Conservation (phyloP, 2,329 filamentous ascomycete genomes). For the Penicillium nordicum region DNA sequence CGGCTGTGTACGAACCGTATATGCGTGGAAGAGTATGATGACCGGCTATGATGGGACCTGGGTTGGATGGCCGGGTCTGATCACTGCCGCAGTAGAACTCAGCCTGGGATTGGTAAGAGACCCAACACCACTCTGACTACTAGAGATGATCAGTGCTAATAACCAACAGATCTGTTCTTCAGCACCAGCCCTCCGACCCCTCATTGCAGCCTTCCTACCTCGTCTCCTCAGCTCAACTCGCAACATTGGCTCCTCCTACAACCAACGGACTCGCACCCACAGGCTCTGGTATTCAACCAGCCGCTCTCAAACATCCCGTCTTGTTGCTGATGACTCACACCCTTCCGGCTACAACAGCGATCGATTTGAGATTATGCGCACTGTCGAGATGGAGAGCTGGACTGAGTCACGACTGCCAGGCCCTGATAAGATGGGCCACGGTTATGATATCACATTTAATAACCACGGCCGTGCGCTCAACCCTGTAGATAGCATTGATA, state of each 20-base stretch:
- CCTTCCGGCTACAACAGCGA: conserved; percentile 20
- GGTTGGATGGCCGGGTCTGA: conserved; percentile 33
- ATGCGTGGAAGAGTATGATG: conserved; percentile 34
- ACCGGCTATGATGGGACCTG: conserved; percentile 35
- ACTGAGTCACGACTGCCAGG: conserved; percentile 23
- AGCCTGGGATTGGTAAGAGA: conserved; percentile 34
- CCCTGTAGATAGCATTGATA: conserved; percentile 13
- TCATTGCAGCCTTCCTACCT: conserved; percentile 32
- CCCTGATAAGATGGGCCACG: conserved; percentile 13
- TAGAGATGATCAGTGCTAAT: background rate
- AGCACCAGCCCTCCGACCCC: conserved; percentile 36
- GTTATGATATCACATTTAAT: conserved; percentile 19
- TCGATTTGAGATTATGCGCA: conserved; percentile 33
- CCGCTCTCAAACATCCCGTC: conserved; percentile 22
- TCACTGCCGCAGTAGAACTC: conserved; percentile 34
- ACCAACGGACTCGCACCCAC: conserved; percentile 17
- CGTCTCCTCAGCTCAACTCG: conserved; percentile 30
- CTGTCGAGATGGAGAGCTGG: conserved; percentile 37
- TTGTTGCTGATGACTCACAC: conserved; percentile 7
- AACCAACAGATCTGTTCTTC: conserved; percentile 35
- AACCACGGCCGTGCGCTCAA: conserved; percentile 12
- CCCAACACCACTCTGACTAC: background rate
- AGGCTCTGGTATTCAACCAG: conserved; percentile 24
- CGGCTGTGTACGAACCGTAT: conserved; percentile 34
- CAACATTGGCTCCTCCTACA: conserved; percentile 19